Conservation (phyloP, 2,329 filamentous ascomycete genomes). For the Sporothrix dimorphospora region DNA sequence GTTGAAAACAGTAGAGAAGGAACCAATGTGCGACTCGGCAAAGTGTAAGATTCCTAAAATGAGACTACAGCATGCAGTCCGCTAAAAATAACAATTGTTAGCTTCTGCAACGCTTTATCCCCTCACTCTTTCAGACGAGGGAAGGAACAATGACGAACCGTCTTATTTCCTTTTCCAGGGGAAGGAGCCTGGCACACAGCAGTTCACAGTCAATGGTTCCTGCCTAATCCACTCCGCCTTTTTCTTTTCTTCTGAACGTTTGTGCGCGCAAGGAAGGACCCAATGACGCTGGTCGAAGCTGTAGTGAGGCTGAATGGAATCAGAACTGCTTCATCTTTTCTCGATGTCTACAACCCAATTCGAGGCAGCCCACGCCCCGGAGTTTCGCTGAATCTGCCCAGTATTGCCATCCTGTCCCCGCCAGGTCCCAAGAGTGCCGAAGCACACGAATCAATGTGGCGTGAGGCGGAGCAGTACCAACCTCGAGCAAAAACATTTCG, state of each 20-base stretch:
- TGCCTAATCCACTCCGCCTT: background rate
- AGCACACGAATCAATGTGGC: slow-evolving; percentile 4
- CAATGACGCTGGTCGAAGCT: slow-evolving; percentile 1
- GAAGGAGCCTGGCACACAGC: background rate
- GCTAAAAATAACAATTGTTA: slow-evolving; percentile 21
- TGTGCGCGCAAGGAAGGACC: background rate
- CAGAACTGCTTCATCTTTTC: background rate
- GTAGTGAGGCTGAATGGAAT: background rate
- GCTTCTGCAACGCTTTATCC: background rate
- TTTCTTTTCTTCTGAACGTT: background rate
- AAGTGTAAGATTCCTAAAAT: background rate
- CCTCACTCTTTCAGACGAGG: background rate
- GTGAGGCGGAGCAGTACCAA: slow-evolving; percentile 24
- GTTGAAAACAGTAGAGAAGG: background rate
- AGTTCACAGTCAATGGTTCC: background rate
- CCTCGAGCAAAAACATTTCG: background rate
- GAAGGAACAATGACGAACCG: slow-evolving; percentile 27
- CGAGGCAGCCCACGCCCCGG: slow-evolving; percentile 12
- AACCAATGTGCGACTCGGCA: slow-evolving; percentile 5
- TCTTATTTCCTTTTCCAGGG: slow-evolving; percentile 20
- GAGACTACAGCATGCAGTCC: background rate
- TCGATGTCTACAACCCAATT: background rate
- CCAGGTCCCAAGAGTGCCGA: background rate
- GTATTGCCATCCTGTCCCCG: background rate
- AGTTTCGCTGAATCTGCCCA: slow-evolving; percentile 9